Percentiles rank a stretch among this genome's conserved stretches.
Conservation (phyloP, 2,329 filamentous ascomycete genomes). For the Colletotrichum paranaense region DNA sequence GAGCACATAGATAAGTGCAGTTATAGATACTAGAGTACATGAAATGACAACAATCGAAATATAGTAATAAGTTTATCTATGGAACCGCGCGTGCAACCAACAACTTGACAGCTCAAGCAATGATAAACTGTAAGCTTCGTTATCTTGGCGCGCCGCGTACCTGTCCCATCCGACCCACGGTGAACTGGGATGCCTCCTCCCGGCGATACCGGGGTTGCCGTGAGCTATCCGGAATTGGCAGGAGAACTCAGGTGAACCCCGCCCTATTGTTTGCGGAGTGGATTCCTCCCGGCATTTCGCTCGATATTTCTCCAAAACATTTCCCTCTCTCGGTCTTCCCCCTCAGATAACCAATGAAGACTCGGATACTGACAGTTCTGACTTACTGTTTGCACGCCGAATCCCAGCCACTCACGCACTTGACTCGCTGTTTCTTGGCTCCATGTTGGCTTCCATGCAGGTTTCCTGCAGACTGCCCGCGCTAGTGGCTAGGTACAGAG, state of each 20-base stretch:
- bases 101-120: neutral
- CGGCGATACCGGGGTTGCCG: neutral
- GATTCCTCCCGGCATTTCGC: constrained; percentile 12
- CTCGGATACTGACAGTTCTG: too few species aligned
- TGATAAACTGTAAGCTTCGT: neutral
- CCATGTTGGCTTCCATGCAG: neutral
- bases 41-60: neutral
- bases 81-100: neutral
- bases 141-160: neutral
- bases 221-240: constrained; percentile 11
- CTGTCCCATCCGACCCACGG: neutral
- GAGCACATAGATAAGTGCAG: neutral
- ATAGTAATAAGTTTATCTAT: neutral
- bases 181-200: neutral
- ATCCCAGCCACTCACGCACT: neutral
- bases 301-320: neutral
- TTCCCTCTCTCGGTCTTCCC: neutral
- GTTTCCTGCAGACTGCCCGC: neutral
- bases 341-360: neutral
- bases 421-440: neutral
- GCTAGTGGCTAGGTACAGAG: too few species aligned
- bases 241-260: constrained; percentile 1
- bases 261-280: neutral
- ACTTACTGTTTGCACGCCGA: too few species aligned
- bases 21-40: neutral